Conservation (phyloP, 352 stramenopile species). For the Globisporangium abappressorium region DNA sequence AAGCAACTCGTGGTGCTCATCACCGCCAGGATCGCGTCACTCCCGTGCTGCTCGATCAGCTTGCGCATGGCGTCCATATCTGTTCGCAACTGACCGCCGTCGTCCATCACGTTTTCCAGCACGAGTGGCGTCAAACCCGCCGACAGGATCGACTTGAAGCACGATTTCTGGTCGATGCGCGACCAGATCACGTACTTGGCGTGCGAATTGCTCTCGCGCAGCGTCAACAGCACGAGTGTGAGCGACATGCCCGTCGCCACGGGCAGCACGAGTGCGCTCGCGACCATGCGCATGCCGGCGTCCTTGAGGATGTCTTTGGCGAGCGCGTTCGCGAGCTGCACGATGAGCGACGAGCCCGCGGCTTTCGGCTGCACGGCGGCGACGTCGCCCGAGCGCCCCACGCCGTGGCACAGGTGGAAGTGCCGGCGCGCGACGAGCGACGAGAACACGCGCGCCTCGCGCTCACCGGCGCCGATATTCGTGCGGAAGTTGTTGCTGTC, state of each 20-base stretch:
- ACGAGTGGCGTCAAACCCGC: conserved; percentile 92
- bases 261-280: conserved; percentile 91
- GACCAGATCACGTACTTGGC: conserved; percentile 89
- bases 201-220: conserved; percentile 55
- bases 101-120: conserved; percentile 57
- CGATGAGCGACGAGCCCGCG: conserved; percentile 94
- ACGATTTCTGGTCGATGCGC: conserved; percentile 99
- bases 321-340: conserved; percentile 92
- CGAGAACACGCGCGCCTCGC: conserved; percentile 93
- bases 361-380: conserved; percentile 98
- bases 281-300: conserved; percentile 64
- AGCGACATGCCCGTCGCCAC: conserved; percentile 98
- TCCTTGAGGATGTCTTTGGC: conserved; percentile 89
- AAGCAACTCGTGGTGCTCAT: conserved; percentile 99
- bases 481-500: conserved; percentile 94
- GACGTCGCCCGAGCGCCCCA: conserved; percentile 97
- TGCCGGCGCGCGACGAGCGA: conserved; percentile 82
- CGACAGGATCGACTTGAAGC: conserved; percentile 96
- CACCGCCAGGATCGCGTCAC: conserved; percentile 88
- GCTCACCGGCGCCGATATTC: conserved; percentile 94
- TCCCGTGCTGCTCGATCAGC: conserved; percentile 56
- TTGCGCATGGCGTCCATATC: conserved; percentile 80
- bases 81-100: conserved; percentile 84
- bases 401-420: conserved; percentile 94
- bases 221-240: conserved; percentile 84